Evolutionary conservation across 1,139 yeast genomes (phyloP), one percentile per base, ranked within the genome.

Genomic region (Zygoascus sp.): DNA sequence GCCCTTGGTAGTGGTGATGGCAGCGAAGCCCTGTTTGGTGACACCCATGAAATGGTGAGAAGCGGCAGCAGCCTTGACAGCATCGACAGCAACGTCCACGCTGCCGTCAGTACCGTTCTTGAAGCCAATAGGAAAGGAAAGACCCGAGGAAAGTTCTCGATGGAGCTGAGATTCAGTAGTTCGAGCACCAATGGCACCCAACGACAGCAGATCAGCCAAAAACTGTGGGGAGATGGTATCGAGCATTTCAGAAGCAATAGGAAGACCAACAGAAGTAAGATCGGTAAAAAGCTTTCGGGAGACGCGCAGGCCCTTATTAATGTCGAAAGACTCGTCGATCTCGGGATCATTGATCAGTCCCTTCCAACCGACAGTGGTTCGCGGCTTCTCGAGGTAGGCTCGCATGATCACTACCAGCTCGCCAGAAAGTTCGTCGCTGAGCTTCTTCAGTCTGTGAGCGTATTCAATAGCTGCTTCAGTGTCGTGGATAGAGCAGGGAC

Each of bases 311-410:
- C 98, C 98, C 70, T 90, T 88, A 78, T 92, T 92, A 68, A 92
- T 92, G 67, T 90, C 86, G 79, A 84, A 92, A 44, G 96, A 76
- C 61, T 87, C 84, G 71, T 92, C 90, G 54, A 90, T 81, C 64
- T 89, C 96, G 37, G 98, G 98, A 67, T 92, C 98, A 67, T 92
- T 92, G 65, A 92, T 89, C 63, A 92, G 75, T 56, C 98, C 98
- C 73, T 92, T 92, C 98, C 98, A 92, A 55, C 98, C 98, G 47
- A 92, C 97, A 27, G 97, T 92, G 54, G 98, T 92, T 73, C 98
- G 82, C 62, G 98, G 98, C 70, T 92, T 92, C 70, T 92, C 98
- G 60, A 92, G 76, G 76, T 92, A 92, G 13, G 97, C 97, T 71
- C 97, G 81, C 97, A 92, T 92, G 57, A 92, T 77, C 52, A 92